Evolutionary conservation across 2,329 filamentous ascomycete genomes (phyloP), one percentile per base, ranked within the genome.

Genomic region (Curvularia spicifera): DNA sequence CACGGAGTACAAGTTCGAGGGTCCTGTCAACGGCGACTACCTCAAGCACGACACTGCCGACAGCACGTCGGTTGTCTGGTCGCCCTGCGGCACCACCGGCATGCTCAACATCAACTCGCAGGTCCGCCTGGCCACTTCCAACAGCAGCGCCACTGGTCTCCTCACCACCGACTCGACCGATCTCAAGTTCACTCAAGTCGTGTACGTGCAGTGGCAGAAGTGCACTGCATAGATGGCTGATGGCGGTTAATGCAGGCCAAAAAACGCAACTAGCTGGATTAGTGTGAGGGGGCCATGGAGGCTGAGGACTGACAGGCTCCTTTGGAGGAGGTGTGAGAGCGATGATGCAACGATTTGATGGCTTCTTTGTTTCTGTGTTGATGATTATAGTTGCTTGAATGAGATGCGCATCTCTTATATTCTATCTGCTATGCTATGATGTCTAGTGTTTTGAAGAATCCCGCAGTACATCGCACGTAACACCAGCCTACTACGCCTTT

Each of bases 81-180:
- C 82, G 48, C 81, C 81, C 15, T 84, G 82, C 73, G 82, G 82
- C 51, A 69, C 73, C 22, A 76, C 79, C 39, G 81, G 80, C 56
- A 73, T 82, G 61, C 77, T 84, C 66, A 84, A 84, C 75, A 82
- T 84, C 77, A 84, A 84, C 76, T 83, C 81, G 29, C 80, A 83
- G 66, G 76, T 77, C 64, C 79, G 79, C 61, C 69, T 82, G 58
- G 74, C 71, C 7, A 66, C 66, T 56, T 66, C 65, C 29, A 69
- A 71, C 61, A 28, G 65, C 28, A 67, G 65, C 5, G 74, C 74
- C 37, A 71, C 64, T 22, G 80, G 80, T 55, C 65, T 79, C 18
- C 73, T 83, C 61, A 82, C 80, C 47, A 80, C 79, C 63, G 80
- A 83, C 67, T 81, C 80, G n/a, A 76, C 80, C 54, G 80, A 82